Conservation (phyloP, 768 basidiomycete genomes). For the Leccinum incarnatum region DNA sequence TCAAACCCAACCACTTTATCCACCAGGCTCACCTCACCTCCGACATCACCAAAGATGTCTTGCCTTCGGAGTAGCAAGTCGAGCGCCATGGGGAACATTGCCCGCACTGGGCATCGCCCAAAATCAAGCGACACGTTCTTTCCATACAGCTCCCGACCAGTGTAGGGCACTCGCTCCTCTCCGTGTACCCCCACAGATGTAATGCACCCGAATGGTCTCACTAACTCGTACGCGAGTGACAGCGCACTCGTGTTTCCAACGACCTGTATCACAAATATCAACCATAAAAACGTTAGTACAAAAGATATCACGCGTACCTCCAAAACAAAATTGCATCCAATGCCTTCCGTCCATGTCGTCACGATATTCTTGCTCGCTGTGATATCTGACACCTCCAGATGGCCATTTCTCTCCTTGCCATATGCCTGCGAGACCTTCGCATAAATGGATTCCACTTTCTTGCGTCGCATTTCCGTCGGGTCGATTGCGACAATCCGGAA, state of each 20-base stretch:
- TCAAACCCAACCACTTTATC: conserved; percentile 63
- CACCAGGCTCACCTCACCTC: conserved; percentile 57
- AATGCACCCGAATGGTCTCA: conserved; percentile 73
- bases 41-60: conserved; percentile 73
- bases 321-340: conserved; percentile 63
- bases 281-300: neutral
- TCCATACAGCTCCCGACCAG: conserved; percentile 57
- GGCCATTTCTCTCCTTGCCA: conserved; percentile 28
- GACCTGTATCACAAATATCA: conserved; percentile 39
- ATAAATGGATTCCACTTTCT: conserved; percentile 60
- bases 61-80: conserved; percentile 66
- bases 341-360: conserved; percentile 48
- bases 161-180: conserved; percentile 51
- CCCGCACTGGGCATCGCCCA: conserved; percentile 77
- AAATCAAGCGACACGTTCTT: conserved; percentile 81
- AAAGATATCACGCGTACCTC: conserved; percentile 46
- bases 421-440: conserved; percentile 46
- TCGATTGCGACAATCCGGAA: conserved; percentile 67
- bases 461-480: conserved; percentile 51
- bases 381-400: conserved; percentile 50
- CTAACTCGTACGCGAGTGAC: conserved; percentile 63
- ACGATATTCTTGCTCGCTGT: conserved; percentile 51
- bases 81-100: conserved; percentile 71
- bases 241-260: conserved; percentile 69
- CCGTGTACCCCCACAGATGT: conserved; percentile 74